phyloP scores from a whole-genome alignment of 2,329 filamentous ascomycete species.

The Xylariales sp. region DNA sequence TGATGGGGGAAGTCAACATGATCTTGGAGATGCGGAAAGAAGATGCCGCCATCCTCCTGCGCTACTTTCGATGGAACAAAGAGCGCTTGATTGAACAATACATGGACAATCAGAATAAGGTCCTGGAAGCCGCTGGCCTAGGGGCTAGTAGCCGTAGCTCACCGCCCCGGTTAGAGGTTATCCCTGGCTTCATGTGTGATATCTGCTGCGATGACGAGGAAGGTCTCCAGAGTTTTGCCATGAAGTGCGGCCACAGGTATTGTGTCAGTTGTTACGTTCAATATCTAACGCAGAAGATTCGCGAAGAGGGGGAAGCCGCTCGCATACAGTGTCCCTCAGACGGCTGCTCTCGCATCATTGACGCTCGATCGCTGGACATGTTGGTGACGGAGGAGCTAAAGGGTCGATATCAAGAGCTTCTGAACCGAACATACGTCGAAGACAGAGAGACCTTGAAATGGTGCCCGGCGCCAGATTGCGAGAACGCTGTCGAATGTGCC shows the following conservation, averaged over 20 bases:
- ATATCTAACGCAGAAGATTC: slow-evolving; percentile 89
- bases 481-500: slow-evolving; percentile 83
- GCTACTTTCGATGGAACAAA: slow-evolving; percentile 93
- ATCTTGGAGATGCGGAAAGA: slow-evolving; percentile 87
- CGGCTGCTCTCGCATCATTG: slow-evolving; percentile 83
- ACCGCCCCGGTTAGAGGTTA: slow-evolving; percentile 63
- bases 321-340: slow-evolving; percentile 91
- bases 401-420: slow-evolving; percentile 72
- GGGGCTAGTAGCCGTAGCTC: slow-evolving; percentile 58
- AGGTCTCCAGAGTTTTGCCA: slow-evolving; percentile 77
- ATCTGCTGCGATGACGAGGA: slow-evolving; percentile 92
- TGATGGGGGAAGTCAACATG: slow-evolving; percentile 86
- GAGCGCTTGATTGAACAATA: slow-evolving; percentile 92
- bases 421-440: slow-evolving; percentile 93
- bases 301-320: slow-evolving; percentile 90
- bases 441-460: slow-evolving; percentile 94
- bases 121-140: slow-evolving; percentile 81
- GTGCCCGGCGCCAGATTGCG: slow-evolving; percentile 97
- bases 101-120: slow-evolving; percentile 80
- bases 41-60: slow-evolving; percentile 83
- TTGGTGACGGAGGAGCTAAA: slow-evolving; percentile 57
- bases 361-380: slow-evolving; percentile 80
- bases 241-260: slow-evolving; percentile 93
- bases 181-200: slow-evolving; percentile 81
- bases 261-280: slow-evolving; percentile 90